phyloP scores from a whole-genome alignment of 768 basidiomycete genomes.

The Hygrocybe coccinea region DNA sequence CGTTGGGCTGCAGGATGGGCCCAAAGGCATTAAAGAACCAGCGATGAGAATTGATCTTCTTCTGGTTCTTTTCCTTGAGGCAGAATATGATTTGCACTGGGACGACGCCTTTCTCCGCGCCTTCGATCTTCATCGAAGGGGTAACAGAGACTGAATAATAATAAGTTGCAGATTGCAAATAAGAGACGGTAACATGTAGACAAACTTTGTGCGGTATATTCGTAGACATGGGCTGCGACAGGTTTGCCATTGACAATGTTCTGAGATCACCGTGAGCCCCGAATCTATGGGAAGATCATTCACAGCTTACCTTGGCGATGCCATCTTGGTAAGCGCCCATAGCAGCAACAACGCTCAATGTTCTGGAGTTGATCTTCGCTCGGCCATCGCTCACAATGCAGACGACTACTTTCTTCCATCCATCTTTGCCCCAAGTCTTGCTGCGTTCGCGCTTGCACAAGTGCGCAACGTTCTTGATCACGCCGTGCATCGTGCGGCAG shows the following conservation, averaged over 20 bases:
- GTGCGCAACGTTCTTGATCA: conserved; percentile 91
- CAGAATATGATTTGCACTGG: conserved; percentile 94
- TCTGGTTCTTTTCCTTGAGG: conserved; percentile 88
- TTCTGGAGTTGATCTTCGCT: conserved; percentile 77
- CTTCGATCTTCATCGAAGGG: conserved; percentile 76
- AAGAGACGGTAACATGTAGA: conserved; percentile 10
- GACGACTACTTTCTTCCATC: conserved; percentile 98
- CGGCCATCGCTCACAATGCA: conserved; percentile 89
- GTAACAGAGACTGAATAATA: conserved; percentile 63
- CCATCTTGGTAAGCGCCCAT: conserved; percentile 96
- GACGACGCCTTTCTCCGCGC: conserved; percentile 70
- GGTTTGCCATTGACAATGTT: conserved; percentile 76
- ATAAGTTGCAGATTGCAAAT: conserved; percentile 3
- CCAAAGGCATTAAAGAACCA: conserved; percentile 96
- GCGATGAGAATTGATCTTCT: conserved; percentile 92
- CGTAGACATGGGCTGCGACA: conserved; percentile 87
- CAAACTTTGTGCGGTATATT: conserved; percentile 88
- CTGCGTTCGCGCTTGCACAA: conserved; percentile 79
- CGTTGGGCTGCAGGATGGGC: conserved; percentile 79
- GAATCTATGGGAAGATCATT: background rate
- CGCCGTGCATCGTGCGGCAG: conserved; percentile 90
- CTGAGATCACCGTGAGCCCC: conserved; percentile 23
- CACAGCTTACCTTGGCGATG: conserved; percentile 64
- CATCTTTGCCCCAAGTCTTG: conserved; percentile 95
- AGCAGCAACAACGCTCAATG: conserved; percentile 81